A percentile compares a stretch with the other conserved stretches of the same genome.
These are phyloP conservation scores for Monosporascus cannonballus DNA, from an alignment of 2,329 filamentous ascomycete genomes.

Conservation along the genomic window DNA sequence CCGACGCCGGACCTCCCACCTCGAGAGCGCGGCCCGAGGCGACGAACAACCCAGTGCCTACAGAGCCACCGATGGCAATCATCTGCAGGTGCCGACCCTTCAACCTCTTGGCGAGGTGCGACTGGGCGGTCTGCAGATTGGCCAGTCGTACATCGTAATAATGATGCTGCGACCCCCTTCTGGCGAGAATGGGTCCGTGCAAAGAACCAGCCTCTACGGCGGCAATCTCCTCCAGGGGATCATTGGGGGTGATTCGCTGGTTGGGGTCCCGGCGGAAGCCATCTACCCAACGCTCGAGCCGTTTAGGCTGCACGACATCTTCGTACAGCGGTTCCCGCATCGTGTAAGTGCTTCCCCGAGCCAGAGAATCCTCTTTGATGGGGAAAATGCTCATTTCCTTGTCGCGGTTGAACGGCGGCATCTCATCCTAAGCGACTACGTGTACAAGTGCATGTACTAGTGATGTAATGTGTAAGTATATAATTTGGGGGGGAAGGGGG, in stretches of 20 bases:
- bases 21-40: constrained; percentile 68
- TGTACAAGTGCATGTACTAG: too few relatives aligned
- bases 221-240: constrained; percentile 29
- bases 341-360: constrained; percentile 43
- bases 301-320: constrained; percentile 25
- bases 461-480: not conserved
- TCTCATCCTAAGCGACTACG: constrained; percentile 22
- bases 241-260: constrained; percentile 40
- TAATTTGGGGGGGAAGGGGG: not conserved
- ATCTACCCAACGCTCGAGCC: constrained; percentile 45
- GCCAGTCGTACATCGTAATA: constrained; percentile 52
- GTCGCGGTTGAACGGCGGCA: constrained; percentile 24
- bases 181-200: constrained; percentile 18
- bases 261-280: constrained; percentile 58
- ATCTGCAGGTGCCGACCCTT: constrained; percentile 89
- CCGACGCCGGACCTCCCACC: constrained; percentile 68
- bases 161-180: constrained; percentile 28
- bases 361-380: constrained; percentile 51
- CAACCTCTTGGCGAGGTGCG: constrained; percentile 68
- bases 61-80: constrained; percentile 94
- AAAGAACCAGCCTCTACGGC: constrained; percentile 23
- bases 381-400: constrained; percentile 54
- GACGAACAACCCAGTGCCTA: constrained; percentile 83
- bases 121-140: constrained; percentile 68
- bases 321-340: constrained; percentile 45